These are phyloP conservation scores for Leishmania aethiopica DNA, from an alignment of 208 protist species.

Conservation along the genomic window DNA sequence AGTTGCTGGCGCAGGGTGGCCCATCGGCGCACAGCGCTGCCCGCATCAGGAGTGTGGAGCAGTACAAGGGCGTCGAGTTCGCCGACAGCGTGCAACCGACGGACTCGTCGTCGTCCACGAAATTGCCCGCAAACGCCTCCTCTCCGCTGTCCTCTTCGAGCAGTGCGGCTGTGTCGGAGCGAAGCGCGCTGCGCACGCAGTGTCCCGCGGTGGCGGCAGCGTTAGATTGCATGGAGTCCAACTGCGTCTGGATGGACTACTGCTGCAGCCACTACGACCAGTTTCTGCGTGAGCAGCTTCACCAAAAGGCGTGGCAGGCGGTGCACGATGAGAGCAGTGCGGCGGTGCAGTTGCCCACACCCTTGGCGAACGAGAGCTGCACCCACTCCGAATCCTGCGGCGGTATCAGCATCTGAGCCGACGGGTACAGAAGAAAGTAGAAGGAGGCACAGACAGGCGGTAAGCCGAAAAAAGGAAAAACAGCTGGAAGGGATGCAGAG, in stretches of 20 bases:
- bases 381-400: conserved; percentile 3
- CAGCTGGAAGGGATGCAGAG: neutral
- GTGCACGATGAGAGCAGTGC: conserved; percentile 5
- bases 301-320: conserved; percentile 18
- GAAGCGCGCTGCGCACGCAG: conserved; percentile 6
- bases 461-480: neutral
- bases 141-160: neutral
- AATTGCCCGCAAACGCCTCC: neutral
- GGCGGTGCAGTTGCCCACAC: conserved; percentile 12
- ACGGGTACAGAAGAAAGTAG: neutral
- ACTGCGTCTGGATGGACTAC: conserved; percentile 77
- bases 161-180: neutral
- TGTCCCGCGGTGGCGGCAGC: conserved; percentile 17
- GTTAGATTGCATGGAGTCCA: conserved; percentile 58
- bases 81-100: neutral
- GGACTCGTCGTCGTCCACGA: neutral
- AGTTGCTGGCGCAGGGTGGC: conserved; percentile 12
- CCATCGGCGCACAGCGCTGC: neutral
- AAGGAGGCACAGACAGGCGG: too few species aligned
- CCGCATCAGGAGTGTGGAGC: conserved; percentile 5
- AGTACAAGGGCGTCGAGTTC: conserved; percentile 20
- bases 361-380: neutral
- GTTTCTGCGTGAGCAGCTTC: conserved; percentile 40
- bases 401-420: conserved; percentile 35
- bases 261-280: conserved; percentile 56